Conservation (phyloP, 495 filamentous ascomycete species). For the Cudoniella acicularis region DNA sequence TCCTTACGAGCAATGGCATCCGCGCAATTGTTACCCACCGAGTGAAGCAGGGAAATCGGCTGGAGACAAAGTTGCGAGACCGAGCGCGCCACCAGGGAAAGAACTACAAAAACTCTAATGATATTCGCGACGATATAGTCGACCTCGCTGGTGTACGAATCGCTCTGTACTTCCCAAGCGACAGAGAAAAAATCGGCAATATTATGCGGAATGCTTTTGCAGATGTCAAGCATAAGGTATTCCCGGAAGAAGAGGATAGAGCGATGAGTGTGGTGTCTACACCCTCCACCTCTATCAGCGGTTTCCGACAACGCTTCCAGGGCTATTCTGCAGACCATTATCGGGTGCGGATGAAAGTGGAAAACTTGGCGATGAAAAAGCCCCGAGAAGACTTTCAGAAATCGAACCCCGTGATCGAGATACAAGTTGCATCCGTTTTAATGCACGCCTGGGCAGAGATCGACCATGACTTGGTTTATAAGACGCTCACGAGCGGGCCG, state of each 20-base stretch:
- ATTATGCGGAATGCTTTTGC: slow-evolving; percentile 11
- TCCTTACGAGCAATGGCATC: slow-evolving; percentile 3
- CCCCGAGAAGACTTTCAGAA: slow-evolving; percentile 4
- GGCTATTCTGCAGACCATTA: slow-evolving; percentile 27
- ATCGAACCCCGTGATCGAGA: slow-evolving; percentile 19
- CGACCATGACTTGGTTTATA: slow-evolving; percentile 29
- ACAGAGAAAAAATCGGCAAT: slow-evolving; percentile 11
- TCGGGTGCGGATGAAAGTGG: slow-evolving; percentile 10
- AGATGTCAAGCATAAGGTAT: slow-evolving; percentile 4
- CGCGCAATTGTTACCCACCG: slow-evolving; percentile 2
- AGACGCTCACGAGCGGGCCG: slow-evolving; percentile 7
- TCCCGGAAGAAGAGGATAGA: not conserved
- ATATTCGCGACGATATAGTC: slow-evolving; percentile 18
- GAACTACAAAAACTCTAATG: slow-evolving; percentile 2
- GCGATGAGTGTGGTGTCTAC: not conserved
- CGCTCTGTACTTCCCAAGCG: slow-evolving; percentile 13
- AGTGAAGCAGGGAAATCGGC: not conserved
- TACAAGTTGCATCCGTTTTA: slow-evolving; percentile 27
- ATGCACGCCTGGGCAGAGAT: slow-evolving; percentile 26
- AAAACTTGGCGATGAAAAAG: not conserved
- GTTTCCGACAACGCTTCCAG: slow-evolving; percentile 9
- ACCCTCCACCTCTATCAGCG: not conserved
- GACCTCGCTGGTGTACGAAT: slow-evolving; percentile 23
- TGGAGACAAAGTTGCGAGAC: slow-evolving; percentile 1
- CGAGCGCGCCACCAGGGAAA: not conserved